These are phyloP conservation scores for Calonectria multiphialidica DNA, from an alignment of 2,329 filamentous ascomycete species.

Conservation along the genomic window DNA sequence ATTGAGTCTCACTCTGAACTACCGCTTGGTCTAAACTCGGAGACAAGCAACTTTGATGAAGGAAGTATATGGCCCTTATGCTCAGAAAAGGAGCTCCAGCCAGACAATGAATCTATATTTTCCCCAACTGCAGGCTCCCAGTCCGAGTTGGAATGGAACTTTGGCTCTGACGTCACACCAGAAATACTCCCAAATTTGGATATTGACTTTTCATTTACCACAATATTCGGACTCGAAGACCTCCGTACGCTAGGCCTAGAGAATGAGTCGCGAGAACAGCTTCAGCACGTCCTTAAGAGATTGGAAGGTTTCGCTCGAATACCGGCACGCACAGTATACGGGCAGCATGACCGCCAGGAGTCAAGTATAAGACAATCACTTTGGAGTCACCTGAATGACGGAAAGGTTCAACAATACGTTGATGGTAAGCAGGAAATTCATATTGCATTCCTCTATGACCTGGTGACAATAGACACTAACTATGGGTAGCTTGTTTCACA, in stretches of 20 bases:
- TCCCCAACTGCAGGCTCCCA: not conserved
- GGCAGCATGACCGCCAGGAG: not conserved
- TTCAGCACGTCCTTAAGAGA: not conserved
- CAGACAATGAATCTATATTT: not conserved
- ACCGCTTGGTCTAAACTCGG: not conserved
- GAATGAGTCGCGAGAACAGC: not conserved
- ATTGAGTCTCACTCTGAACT: too few relatives aligned
- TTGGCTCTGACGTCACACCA: too few relatives aligned
- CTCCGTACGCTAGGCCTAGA: not conserved
- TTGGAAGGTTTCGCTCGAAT: not conserved
- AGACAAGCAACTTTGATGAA: not conserved
- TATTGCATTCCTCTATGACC: not conserved
- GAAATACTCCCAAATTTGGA: not conserved
- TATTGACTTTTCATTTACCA: not conserved
- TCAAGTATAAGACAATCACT: not conserved
- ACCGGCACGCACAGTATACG: not conserved
- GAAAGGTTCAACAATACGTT: not conserved
- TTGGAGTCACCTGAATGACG: not conserved
- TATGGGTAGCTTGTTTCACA: not conserved
- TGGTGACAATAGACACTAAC: not conserved
- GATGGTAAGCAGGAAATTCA: not conserved
- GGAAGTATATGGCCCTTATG: not conserved
- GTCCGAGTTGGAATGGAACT: not conserved
- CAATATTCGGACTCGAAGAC: not conserved
- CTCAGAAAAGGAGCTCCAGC: not conserved